phyloP scores from a whole-genome alignment of 176 grass and related monocot genomes.

The Aegilops umbellulata region DNA sequence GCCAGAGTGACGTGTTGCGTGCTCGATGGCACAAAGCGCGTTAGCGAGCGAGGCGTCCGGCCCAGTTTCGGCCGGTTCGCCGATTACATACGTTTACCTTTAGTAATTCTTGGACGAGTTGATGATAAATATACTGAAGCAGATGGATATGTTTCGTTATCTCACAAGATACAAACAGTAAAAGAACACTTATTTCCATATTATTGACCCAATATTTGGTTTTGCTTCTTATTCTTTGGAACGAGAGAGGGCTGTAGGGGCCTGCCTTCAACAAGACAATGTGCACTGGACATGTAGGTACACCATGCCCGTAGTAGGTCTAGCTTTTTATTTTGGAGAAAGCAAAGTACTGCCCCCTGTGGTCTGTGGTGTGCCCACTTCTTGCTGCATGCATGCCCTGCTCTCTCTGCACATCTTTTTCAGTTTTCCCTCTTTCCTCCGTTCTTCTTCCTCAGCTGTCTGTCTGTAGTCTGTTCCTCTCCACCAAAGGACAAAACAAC shows the following conservation, averaged over 20 bases:
- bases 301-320: slow-evolving; percentile 28
- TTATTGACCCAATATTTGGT: neutral
- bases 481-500: slow-evolving; percentile 14
- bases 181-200: no score
- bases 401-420: neutral
- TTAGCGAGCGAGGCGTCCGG: no score
- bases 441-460: neutral
- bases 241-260: neutral
- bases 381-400: slow-evolving; percentile 37
- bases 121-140: neutral
- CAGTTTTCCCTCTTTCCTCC: neutral
- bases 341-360: neutral
- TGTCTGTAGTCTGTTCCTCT: slow-evolving; percentile 36
- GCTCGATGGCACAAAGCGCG: no score
- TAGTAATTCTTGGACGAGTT: neutral
- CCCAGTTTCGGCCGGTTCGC: no score
- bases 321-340: slow-evolving; percentile 22
- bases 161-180: neutral
- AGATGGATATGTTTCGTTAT: neutral
- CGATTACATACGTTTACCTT: no score
- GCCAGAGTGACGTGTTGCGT: no score
- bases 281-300: neutral
- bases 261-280: neutral
- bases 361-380: slow-evolving; percentile 22
- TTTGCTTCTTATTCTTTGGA: neutral